Evolutionary conservation across 345 rosid genomes (phyloP).

Genomic region (Combretum micranthum): DNA sequence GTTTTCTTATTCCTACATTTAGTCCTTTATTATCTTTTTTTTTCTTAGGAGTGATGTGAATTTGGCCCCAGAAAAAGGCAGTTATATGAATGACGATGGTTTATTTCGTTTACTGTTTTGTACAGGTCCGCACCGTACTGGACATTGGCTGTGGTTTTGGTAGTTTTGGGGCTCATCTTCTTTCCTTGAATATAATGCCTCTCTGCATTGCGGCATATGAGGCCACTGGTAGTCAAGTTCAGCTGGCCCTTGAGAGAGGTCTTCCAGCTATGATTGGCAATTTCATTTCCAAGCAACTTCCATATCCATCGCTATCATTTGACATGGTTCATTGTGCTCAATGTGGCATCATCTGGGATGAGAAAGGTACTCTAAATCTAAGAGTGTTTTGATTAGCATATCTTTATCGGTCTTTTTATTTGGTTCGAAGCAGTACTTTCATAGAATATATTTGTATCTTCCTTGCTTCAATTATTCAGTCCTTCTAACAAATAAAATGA

Average conservation of each 20-base stretch:
- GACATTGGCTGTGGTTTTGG: conserved; percentile 99
- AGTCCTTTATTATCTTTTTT: too few relatives aligned
- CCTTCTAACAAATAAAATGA: too few relatives aligned
- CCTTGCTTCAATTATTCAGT: too few relatives aligned
- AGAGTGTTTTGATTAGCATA: not conserved
- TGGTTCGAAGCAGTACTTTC: too few relatives aligned
- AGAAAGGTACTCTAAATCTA: conserved; percentile 50
- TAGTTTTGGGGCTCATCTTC: conserved; percentile 92
- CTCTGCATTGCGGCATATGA: conserved; percentile 89
- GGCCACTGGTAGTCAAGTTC: conserved; percentile 96
- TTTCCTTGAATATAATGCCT: conserved; percentile 74
- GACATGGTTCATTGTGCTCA: conserved; percentile 99
- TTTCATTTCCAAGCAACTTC: conserved; percentile 76
- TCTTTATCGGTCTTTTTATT: not conserved
- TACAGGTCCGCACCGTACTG: conserved; percentile 66
- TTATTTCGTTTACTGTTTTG: conserved; percentile 1
- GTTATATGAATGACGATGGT: too few relatives aligned
- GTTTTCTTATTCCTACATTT: not conserved
- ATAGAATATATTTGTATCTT: too few relatives aligned
- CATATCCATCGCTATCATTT: conserved; percentile 80
- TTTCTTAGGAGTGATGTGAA: too few relatives aligned
- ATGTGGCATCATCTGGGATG: conserved; percentile 80
- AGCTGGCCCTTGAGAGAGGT: conserved; percentile 94
- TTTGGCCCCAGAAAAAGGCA: too few relatives aligned
- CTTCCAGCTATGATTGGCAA: conserved; percentile 96